phyloP scores from a whole-genome alignment of 139 green algal genomes.

The Klebsormidium nitens region DNA sequence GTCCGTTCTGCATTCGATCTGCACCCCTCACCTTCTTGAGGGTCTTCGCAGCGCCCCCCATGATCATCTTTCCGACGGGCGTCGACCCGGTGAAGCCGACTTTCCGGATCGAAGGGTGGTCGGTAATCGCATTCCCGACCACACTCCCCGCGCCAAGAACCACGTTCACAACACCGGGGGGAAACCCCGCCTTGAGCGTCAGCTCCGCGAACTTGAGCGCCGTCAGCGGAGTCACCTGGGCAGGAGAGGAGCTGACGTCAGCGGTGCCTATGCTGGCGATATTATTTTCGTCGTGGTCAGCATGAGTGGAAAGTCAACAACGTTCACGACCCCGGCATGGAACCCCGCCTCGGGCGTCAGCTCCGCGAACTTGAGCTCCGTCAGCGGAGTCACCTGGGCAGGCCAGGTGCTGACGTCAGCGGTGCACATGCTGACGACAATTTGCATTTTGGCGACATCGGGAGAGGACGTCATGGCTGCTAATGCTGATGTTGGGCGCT shows the following conservation, averaged over 20 bases:
- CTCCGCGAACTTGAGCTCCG: constrained; percentile 52
- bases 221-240: constrained; percentile 60
- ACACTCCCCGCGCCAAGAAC: constrained; percentile 55
- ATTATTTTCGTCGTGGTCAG: no score
- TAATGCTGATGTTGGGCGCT: no score
- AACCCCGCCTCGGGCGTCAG: constrained; percentile 61
- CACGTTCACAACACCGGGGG: constrained; percentile 67
- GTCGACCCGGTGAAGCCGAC: constrained; percentile 71
- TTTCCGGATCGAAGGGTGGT: constrained; percentile 58
- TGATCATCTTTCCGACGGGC: constrained; percentile 58
- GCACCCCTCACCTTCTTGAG: not conserved
- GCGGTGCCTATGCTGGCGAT: no score
- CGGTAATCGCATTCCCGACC: constrained; percentile 50
- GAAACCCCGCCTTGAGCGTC: constrained; percentile 58
- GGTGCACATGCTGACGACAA: no score
- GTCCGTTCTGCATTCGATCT: no score
- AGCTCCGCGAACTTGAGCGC: constrained; percentile 57
- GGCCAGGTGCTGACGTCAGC: no score
- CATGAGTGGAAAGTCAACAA: no score
- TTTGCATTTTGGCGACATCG: no score
- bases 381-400: constrained; percentile 62
- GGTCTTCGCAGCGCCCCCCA: constrained; percentile 53
- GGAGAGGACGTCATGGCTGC: no score
- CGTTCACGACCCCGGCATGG: constrained; percentile 63
- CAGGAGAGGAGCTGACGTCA: no score